Evolutionary conservation across 257 asterid genomes (phyloP), one percentile per base, ranked within the genome.

Genomic region (Prunella vulgaris): DNA sequence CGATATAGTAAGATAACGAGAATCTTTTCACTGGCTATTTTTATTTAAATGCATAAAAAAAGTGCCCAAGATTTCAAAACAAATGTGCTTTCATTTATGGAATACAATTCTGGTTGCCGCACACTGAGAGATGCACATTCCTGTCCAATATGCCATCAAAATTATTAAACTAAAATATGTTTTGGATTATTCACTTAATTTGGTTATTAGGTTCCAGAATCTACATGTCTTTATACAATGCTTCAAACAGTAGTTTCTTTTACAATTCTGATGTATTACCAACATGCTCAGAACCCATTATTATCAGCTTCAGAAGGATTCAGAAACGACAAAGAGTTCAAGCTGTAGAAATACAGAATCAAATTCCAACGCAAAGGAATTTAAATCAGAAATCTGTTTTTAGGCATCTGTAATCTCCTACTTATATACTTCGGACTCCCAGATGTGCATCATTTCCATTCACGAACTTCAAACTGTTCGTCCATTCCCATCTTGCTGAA

Each of bases 231-330:
- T 40, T 12, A 40, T 40, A 40, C 48, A 40, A 37, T 40, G 48
- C 48, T 40, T 40, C 48, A 40, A 10, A 40, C 14, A 40, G n/a
- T 49, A 20, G 10, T 18, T 15, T 49, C 6, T 17, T 15, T 49
- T 49, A 17, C 25, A 4, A 49, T 49, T 69, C 73, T 74, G 17
- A 42, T 44, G 60, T 44, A 10, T 28, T 68, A 18, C 65, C 52
- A 37, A 33, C 37, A 40, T 9, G 10, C 59, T 64, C 82, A 88
- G 95, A 90, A 84, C 52, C 93, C 93, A 4, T 54, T 68, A 60
- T 51, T 88, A 71, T 84, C 93, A 57, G 68, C 93, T 6, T 76
- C 88, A 0, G 79, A 69, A 70, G 69, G 18, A 48, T 86, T 88
- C 64, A 20, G 70, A 69, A 58, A 69, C 63, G 68, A 57, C 56